Conservation (phyloP, 495 filamentous ascomycete species). For the Penicillium taxi region DNA sequence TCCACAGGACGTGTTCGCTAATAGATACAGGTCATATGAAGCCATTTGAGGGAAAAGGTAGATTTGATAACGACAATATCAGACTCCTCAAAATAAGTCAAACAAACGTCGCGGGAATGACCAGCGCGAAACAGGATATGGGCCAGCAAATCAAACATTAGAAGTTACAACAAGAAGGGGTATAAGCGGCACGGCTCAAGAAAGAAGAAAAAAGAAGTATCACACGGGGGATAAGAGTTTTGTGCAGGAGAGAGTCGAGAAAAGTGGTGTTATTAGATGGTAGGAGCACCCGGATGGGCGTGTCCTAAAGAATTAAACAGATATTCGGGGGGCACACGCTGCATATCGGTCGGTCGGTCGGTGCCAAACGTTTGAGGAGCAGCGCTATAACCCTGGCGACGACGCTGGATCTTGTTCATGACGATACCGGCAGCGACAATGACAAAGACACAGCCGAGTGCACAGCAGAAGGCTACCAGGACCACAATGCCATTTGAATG, state of each 20-base stretch:
- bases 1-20: no score
- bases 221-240: constrained; percentile 16
- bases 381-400: constrained; percentile 77
- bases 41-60: no score
- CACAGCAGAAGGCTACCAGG: constrained; percentile 84
- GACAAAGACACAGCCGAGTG: constrained; percentile 77
- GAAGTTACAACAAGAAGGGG: no score
- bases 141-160: no score
- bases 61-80: no score
- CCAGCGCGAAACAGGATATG: no score
- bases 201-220: no score
- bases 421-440: constrained; percentile 80
- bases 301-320: constrained; percentile 56
- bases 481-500: constrained; percentile 82
- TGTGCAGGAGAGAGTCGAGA: constrained; percentile 5
- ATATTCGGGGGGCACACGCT: constrained; percentile 71
- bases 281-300: constrained; percentile 29
- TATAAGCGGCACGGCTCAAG: no score
- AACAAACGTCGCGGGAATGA: no score
- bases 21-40: no score
- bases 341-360: constrained; percentile 67
- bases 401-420: constrained; percentile 73
- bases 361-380: constrained; percentile 63
- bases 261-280: constrained; percentile 33
- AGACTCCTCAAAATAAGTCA: no score